Percentiles rank a stretch among this genome's conserved stretches.
Evolutionary conservation across 2,329 filamentous ascomycete genomes (phyloP).

Genomic region (Graphiopsis chlorocephala): DNA sequence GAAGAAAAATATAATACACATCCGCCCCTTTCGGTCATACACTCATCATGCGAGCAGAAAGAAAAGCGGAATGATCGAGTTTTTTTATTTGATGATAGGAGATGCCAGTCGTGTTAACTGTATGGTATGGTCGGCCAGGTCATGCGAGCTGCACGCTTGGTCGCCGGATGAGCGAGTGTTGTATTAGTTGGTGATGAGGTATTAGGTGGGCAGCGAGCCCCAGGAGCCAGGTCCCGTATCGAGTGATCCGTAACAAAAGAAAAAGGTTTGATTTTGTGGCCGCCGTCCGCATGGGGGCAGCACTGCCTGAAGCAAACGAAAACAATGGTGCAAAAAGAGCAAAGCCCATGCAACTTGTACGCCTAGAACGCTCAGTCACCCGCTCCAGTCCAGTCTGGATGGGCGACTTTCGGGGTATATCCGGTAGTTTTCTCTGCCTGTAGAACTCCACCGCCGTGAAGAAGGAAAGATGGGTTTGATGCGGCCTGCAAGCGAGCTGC

Average conservation of each 20-base stretch:
- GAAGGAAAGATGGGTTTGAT: slow-evolving; percentile 14
- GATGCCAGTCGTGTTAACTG: slow-evolving; percentile 3
- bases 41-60: slow-evolving; percentile 9
- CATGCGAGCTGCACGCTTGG: background rate
- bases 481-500: slow-evolving; percentile 7
- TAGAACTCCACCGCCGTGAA: slow-evolving; percentile 15
- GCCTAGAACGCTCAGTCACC: slow-evolving; percentile 14
- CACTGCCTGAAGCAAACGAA: slow-evolving; percentile 2
- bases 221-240: background rate
- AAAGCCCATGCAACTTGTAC: slow-evolving; percentile 15
- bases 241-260: slow-evolving; percentile 8
- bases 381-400: slow-evolving; percentile 10
- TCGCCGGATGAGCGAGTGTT: background rate
- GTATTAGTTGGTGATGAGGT: slow-evolving; percentile 5
- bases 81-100: background rate
- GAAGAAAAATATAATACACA: slow-evolving; percentile 9
- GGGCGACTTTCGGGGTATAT: slow-evolving; percentile 15
- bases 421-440: slow-evolving; percentile 14
- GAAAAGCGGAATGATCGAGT: background rate
- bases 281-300: background rate
- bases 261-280: slow-evolving; percentile 3
- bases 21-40: slow-evolving; percentile 11
- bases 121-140: background rate
- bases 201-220: slow-evolving; percentile 6
- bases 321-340: slow-evolving; percentile 9